Conservation (phyloP, 2,329 filamentous ascomycete species). For the Cercospora nicotianae region DNA sequence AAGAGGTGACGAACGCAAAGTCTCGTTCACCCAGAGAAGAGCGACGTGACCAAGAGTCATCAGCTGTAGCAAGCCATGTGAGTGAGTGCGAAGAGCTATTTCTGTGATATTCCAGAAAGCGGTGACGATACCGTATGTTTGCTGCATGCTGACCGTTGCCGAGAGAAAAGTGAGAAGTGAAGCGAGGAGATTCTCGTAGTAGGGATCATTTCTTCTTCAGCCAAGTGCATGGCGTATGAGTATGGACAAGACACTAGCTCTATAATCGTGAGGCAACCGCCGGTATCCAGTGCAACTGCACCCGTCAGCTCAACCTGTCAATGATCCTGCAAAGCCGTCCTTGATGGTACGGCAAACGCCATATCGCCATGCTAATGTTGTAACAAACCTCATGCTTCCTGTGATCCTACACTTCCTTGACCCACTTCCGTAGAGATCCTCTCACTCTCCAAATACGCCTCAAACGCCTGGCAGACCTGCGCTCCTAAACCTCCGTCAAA, state of each 20-base stretch:
- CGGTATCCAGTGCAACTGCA: not conserved
- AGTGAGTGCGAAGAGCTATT: not conserved
- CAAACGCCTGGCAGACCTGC: constrained; percentile 3
- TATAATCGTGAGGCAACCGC: not conserved
- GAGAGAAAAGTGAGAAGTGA: not conserved
- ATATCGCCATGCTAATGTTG: not conserved
- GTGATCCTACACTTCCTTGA: not conserved
- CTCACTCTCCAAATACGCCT: not conserved
- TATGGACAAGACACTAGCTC: not conserved
- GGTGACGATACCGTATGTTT: not conserved
- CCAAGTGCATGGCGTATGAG: not conserved
- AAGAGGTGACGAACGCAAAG: not conserved
- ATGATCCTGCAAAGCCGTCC: not conserved
- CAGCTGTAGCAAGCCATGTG: not conserved
- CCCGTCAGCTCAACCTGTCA: not conserved
- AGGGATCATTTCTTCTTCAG: not conserved
- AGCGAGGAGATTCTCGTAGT: not conserved
- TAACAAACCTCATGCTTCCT: not conserved
- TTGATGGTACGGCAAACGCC: not conserved
- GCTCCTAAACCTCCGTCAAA: constrained; percentile 27
- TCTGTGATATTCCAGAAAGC: not conserved
- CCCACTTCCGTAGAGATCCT: not conserved
- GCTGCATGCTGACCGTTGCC: not conserved
- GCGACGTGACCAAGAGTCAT: not conserved
- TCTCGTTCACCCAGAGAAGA: not conserved